phyloP scores from a whole-genome alignment of 805 yeast genomes.

The Barnettozyma vustinii region DNA sequence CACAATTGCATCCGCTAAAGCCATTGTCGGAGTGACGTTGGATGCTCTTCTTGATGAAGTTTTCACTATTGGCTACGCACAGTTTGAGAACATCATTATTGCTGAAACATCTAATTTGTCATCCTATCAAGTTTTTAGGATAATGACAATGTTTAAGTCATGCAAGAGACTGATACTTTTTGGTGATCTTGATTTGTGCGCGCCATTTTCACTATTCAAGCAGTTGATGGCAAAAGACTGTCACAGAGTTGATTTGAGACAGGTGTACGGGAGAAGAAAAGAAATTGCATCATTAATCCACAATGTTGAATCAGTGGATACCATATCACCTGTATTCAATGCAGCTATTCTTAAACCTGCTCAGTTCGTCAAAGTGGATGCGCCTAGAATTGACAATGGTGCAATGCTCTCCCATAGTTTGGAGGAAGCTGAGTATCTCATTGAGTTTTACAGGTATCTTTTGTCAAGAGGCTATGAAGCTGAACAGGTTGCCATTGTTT shows the following conservation, averaged over 20 bases:
- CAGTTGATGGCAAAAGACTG: slow-evolving; percentile 22
- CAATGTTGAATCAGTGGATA: neutral
- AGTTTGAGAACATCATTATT: slow-evolving; percentile 28
- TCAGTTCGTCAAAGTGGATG: slow-evolving; percentile 31
- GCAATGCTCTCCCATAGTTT: slow-evolving; percentile 27
- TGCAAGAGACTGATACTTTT: slow-evolving; percentile 27
- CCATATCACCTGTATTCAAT: neutral
- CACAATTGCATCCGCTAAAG: slow-evolving; percentile 10
- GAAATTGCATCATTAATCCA: neutral
- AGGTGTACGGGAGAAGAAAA: neutral
- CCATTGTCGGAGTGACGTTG: slow-evolving; percentile 28
- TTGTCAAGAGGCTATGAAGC: slow-evolving; percentile 37
- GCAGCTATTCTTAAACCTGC: neutral
- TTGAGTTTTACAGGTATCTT: slow-evolving; percentile 42
- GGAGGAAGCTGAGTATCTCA: slow-evolving; percentile 45
- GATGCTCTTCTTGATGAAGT: slow-evolving; percentile 13
- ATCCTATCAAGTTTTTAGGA: slow-evolving; percentile 28
- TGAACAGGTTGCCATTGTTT: slow-evolving; percentile 34
- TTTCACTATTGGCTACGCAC: slow-evolving; percentile 13
- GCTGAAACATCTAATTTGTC: slow-evolving; percentile 30
- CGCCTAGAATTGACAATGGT: slow-evolving; percentile 26
- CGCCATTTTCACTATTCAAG: slow-evolving; percentile 24
- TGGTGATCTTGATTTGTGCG: slow-evolving; percentile 29
- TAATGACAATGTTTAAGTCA: slow-evolving; percentile 15
- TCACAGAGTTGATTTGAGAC: neutral